Percentiles rank a stretch among this genome's conserved stretches.
Evolutionary conservation across 140 eudicot species (phyloP).

Genomic region (Bidens hawaiensis): DNA sequence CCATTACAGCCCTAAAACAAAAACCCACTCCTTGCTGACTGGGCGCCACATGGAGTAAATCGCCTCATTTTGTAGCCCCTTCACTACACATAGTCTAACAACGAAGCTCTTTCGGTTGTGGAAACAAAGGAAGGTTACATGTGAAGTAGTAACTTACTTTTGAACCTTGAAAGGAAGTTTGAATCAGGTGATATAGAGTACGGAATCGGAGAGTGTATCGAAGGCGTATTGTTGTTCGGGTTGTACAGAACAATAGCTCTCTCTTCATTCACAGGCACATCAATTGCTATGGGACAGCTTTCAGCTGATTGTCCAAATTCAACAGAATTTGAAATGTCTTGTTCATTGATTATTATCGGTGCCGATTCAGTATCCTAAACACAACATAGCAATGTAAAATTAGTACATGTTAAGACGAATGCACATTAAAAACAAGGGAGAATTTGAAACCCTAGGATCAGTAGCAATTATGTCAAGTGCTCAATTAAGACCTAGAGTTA

Average conservation of each 20-base stretch:
- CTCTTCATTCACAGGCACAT: slow-evolving; percentile 47
- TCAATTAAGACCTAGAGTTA: no score
- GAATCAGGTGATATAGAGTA: slow-evolving; percentile 37
- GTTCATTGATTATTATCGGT: slow-evolving; percentile 52
- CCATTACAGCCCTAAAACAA: no score
- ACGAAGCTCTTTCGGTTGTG: background rate
- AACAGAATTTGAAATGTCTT: slow-evolving; percentile 26
- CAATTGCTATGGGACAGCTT: slow-evolving; percentile 22
- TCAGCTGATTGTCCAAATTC: slow-evolving; percentile 7
- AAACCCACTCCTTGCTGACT: no score
- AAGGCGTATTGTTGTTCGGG: slow-evolving; percentile 18
- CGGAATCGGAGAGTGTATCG: slow-evolving; percentile 17
- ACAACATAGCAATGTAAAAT: background rate
- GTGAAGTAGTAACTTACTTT: slow-evolving; percentile 34
- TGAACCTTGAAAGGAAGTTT: slow-evolving; percentile 36
- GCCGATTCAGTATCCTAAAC: slow-evolving; percentile 55
- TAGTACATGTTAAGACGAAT: background rate
- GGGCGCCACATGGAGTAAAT: no score
- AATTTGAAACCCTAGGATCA: no score
- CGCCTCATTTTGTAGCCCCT: no score
- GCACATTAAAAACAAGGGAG: background rate
- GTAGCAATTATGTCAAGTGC: no score
- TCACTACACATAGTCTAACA: no score
- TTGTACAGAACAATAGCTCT: slow-evolving; percentile 67
- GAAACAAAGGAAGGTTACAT: background rate